These are phyloP conservation scores for Austropuccinia psidii DNA, from an alignment of 1,284 basidiomycete genomes.

Conservation along the genomic window DNA sequence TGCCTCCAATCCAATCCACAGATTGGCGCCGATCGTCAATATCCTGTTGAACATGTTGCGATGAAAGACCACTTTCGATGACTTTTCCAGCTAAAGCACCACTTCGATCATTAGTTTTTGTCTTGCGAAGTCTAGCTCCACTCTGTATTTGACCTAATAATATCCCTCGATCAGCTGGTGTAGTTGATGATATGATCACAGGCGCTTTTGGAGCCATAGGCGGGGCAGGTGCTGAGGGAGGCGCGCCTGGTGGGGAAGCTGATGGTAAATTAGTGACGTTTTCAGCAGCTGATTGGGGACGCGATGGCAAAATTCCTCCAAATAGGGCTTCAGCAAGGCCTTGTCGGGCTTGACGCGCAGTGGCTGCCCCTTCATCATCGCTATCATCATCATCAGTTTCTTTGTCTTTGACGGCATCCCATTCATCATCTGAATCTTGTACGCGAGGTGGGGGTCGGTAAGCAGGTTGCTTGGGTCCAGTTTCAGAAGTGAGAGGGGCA, in stretches of 20 bases:
- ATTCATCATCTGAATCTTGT: conserved; percentile 59
- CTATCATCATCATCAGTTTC: conserved; percentile 61
- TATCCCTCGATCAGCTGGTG: conserved; percentile 58
- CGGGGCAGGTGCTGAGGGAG: conserved; percentile 48
- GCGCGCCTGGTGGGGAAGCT: conserved; percentile 48
- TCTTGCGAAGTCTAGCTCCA: conserved; percentile 66
- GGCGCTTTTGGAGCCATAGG: conserved; percentile 42
- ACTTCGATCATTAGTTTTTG: conserved; percentile 77
- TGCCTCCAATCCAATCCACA: conserved; percentile 81
- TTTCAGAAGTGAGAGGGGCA: conserved; percentile 40
- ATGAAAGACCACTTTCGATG: conserved; percentile 53
- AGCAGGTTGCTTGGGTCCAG: conserved; percentile 38
- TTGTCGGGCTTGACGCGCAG: conserved; percentile 57
- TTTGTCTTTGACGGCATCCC: conserved; percentile 73
- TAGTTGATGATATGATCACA: conserved; percentile 42
- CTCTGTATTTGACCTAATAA: conserved; percentile 74
- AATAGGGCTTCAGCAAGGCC: conserved; percentile 72
- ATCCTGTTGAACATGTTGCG: conserved; percentile 35
- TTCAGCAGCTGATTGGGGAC: conserved; percentile 37
- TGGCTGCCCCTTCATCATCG: conserved; percentile 62
- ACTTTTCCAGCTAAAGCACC: conserved; percentile 65
- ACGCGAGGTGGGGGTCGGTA: conserved; percentile 47
- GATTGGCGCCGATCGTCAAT: conserved; percentile 56
- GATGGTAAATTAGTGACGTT: conserved; percentile 45
- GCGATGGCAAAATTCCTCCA: conserved; percentile 55